Base-by-base conservation (phyloP, 2,329 filamentous ascomycete species). In the Epichloe amarillans region DNA sequence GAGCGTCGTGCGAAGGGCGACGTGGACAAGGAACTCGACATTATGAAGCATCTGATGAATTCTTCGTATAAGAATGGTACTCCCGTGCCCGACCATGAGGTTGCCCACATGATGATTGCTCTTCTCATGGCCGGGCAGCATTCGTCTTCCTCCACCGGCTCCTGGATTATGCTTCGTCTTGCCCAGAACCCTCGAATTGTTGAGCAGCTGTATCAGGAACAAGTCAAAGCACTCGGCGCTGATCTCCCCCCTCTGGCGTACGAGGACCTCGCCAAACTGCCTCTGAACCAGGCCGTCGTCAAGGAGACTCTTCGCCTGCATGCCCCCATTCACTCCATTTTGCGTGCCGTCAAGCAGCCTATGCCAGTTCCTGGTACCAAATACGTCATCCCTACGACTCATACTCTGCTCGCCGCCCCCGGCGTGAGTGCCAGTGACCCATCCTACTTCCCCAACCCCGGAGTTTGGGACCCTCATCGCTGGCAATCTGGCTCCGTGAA, bases 71-170 rank as follows among this genome's bases (percentile, higher is more conserved):
- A 94, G 73, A 80, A 91, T 59, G 88, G 88, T 58, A 81, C 73
- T 39, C 74, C 74, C 5, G 76, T 94, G n/a, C 84, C 88, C 15
- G 88, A 95, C 62, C 76, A 84, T 61, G 88, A 95, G 67, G 79
- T 94, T 52, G 88, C 88, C 21, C 85, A 93, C 69, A 91, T 95
- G 79, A 91, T 95, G 86, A 95, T 95, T 67, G 88, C 88, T 5
- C 77, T 95, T 21, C 80, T 95, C 55, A 94, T 95, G 88, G 88
- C 87, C 53, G 88, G 88, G 51, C 88, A 95, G 65, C 88, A 95
- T 72, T 91, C 86, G 2, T 91, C 87, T 2, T 88, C 88, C 4
- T 88, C 87, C 19, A 90, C 86, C 39, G 83, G 81, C 60, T 80
- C 87, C 39, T 95, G 88, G 87, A 89, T 94, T 61, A 76, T 93